Evolutionary conservation across 2,329 filamentous ascomycete genomes (phyloP).

Genomic region (Aspergillus sp.): DNA sequence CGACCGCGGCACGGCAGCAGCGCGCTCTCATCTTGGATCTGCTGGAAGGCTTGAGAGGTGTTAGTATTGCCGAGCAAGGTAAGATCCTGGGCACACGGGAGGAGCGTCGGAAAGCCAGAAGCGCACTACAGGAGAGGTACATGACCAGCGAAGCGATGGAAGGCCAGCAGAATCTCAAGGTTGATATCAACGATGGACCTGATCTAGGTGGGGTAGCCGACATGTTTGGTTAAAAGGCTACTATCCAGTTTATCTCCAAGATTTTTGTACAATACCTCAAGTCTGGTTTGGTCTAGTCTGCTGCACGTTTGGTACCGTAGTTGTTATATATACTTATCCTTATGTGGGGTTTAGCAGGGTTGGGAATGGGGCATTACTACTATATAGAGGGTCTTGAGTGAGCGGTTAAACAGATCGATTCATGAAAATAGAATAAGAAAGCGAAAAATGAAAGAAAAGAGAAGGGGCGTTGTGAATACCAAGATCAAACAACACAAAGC

Average conservation of each 20-base stretch:
- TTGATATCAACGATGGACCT: constrained; percentile 43
- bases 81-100: constrained; percentile 56
- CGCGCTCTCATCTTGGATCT: constrained; percentile 77
- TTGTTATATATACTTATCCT: neutral
- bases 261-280: neutral
- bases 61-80: constrained; percentile 90
- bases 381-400: too few species aligned
- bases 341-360: constrained; percentile 1
- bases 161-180: constrained; percentile 34
- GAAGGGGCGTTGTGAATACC: too few species aligned
- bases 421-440: too few species aligned
- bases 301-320: neutral
- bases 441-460: too few species aligned
- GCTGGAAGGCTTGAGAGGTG: constrained; percentile 78
- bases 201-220: constrained; percentile 50
- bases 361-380: too few species aligned
- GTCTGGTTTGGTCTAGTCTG: neutral
- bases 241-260: neutral
- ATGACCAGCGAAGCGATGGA: constrained; percentile 43
- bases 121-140: constrained; percentile 38
- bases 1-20: constrained; percentile 66
- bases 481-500: too few species aligned
- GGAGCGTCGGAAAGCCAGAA: constrained; percentile 39
- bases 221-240: constrained; percentile 44
- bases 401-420: too few species aligned